Base-by-base conservation (phyloP, 768 basidiomycete genomes). In the Ephemerocybe angulata region DNA sequence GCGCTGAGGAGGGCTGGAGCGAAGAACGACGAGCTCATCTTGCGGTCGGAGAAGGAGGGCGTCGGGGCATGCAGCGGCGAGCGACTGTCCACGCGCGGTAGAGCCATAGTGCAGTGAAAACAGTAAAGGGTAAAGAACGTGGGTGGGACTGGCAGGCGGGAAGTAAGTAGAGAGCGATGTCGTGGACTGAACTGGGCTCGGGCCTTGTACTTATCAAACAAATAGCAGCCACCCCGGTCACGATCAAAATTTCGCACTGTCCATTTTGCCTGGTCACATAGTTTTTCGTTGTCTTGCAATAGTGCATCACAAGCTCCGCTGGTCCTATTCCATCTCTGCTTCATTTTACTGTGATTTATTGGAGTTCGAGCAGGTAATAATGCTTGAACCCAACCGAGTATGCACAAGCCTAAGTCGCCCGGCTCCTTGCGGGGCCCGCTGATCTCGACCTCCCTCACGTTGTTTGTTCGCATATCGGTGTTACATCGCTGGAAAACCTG, bases 31-130 rank as follows among this genome's bases (percentile, higher is more conserved):
- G 52, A 52, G 48, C 53, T 60, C 42, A 43, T 58, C 56, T 31
- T 57, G 25, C 48, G 58, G 42, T 41, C 54, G 63, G 30, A 65
- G 61, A 41, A 38, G 17, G 31, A 21, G 3, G 72, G 68, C 40
- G 75, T 70, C 35, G 38, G 12, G 37, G 22, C 37, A 3, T 73
- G 68, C 42, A 75, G 72, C 38, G 71, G 67, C 49, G 73, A 70
- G 57, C 64, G 67, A 51, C 64, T 70, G 52, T 70, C 63, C 25
- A 66, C 58, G 53, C 64, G 65, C 37, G 69, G 64, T 46, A 63
- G 58, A 58, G 62, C 53, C 67, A 70, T 67, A n/a, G n/a, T 60
- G 30, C 28, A 27, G 35, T n/a, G 48, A 50, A 22, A 35, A 24
- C 15, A 29, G 38, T n/a, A n/a, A n/a, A n/a, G 25, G 46, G 48